Conservation (phyloP, 768 basidiomycete species). For the Cystobasidium ongulense region DNA sequence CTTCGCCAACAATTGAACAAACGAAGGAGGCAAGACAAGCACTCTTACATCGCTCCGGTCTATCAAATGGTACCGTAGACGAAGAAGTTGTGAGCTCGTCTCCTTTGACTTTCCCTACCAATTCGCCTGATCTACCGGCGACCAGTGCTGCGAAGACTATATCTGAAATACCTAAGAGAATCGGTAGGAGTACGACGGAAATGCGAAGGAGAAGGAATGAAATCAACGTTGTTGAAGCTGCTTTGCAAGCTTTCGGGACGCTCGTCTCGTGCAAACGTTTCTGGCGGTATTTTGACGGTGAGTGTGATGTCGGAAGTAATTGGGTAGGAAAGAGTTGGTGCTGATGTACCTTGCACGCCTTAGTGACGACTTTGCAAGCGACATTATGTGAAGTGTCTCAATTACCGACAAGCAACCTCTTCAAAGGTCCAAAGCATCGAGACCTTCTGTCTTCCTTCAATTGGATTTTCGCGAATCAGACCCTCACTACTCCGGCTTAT, state of each 20-base stretch:
- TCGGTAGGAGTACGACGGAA: slow-evolving; percentile 16
- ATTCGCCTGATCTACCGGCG: neutral
- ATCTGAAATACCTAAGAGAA: neutral
- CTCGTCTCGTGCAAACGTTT: slow-evolving; percentile 14
- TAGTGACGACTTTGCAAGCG: neutral
- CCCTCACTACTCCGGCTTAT: neutral
- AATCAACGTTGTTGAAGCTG: slow-evolving; percentile 18
- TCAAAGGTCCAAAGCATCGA: slow-evolving; percentile 20
- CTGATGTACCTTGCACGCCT: neutral
- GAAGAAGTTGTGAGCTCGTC: neutral
- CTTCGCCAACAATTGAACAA: neutral
- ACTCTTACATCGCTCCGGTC: slow-evolving; percentile 3
- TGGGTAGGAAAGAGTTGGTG: neutral
- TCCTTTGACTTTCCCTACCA: neutral
- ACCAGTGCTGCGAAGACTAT: neutral
- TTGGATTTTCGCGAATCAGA: slow-evolving; percentile 20
- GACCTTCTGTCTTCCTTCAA: slow-evolving; percentile 8
- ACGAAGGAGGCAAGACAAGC: neutral
- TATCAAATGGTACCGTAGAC: neutral
- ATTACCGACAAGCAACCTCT: neutral
- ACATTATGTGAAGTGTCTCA: neutral
- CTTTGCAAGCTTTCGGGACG: slow-evolving; percentile 10
- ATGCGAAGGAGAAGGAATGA: slow-evolving; percentile 27
- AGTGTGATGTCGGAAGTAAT: neutral
- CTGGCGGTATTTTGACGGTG: slow-evolving; percentile 20